Conservation (phyloP, 2,329 filamentous ascomycete genomes). For the Penicillium olsonii region DNA sequence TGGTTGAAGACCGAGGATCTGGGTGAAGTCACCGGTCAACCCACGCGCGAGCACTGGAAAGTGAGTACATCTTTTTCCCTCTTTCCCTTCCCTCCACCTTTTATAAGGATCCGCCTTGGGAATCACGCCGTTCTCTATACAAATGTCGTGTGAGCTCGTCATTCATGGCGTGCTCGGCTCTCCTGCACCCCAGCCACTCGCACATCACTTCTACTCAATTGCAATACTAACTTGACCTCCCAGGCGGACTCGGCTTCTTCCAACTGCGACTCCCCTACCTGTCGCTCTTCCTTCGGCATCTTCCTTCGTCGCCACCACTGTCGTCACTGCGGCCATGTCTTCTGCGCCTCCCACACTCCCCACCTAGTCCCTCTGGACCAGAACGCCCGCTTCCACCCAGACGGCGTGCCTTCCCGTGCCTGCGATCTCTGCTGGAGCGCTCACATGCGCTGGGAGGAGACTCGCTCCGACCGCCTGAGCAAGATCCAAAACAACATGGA, state of each 20-base stretch:
- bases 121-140: slow-evolving; percentile 22
- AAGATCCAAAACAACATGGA: slow-evolving; percentile 48
- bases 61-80: slow-evolving; percentile 43
- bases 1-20: slow-evolving; percentile 55
- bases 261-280: slow-evolving; percentile 60
- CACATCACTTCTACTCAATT: neutral
- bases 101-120: slow-evolving; percentile 22
- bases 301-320: slow-evolving; percentile 67
- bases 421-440: slow-evolving; percentile 64
- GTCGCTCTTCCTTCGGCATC: slow-evolving; percentile 60
- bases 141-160: slow-evolving; percentile 27
- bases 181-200: neutral
- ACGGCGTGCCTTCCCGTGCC: slow-evolving; percentile 56
- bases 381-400: slow-evolving; percentile 63
- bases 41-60: slow-evolving; percentile 68
- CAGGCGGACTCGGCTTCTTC: slow-evolving; percentile 60
- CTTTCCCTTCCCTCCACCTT: neutral
- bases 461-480: slow-evolving; percentile 51
- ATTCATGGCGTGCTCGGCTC: slow-evolving; percentile 30
- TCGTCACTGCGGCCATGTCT: slow-evolving; percentile 66
- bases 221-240: slow-evolving; percentile 15
- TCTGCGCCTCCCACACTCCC: slow-evolving; percentile 61
- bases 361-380: slow-evolving; percentile 63
- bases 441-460: slow-evolving; percentile 59
- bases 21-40: slow-evolving; percentile 59